These are phyloP conservation scores for Lichtheimia corymbifera DNA, from an alignment of 371 early-diverging fungal species.

Conservation along the genomic window DNA sequence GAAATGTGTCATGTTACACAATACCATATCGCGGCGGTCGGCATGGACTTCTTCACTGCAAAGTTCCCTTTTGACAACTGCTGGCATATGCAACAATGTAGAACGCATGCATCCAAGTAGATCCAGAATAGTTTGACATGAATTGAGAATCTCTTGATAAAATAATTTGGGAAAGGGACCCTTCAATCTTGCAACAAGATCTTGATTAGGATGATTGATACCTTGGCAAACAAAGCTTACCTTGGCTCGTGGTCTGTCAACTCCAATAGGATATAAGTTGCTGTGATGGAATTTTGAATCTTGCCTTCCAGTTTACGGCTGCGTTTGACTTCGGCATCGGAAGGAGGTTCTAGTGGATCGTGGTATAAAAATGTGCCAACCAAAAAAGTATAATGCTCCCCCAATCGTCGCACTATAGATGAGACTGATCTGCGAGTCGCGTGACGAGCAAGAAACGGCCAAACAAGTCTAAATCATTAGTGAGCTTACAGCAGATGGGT, in stretches of 20 bases:
- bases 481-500: background rate
- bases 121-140: conserved; percentile 58
- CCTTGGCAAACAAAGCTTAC: no score
- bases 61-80: conserved; percentile 43
- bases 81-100: conserved; percentile 52
- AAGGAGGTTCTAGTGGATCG: conserved; percentile 19
- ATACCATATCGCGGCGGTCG: conserved; percentile 58
- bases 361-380: conserved; percentile 45
- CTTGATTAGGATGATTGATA: no score
- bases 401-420: conserved; percentile 33
- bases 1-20: background rate
- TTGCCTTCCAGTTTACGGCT: conserved; percentile 39
- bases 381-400: conserved; percentile 43
- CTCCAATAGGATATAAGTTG: conserved; percentile 49
- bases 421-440: conserved; percentile 53
- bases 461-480: conserved; percentile 37
- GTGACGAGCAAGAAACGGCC: conserved; percentile 65
- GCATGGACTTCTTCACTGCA: conserved; percentile 36
- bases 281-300: conserved; percentile 38
- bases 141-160: conserved; percentile 54
- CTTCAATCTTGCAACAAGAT: conserved; percentile 31
- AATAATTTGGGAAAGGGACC: conserved; percentile 59
- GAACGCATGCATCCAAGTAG: conserved; percentile 55
- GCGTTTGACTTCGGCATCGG: conserved; percentile 30
- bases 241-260: conserved; percentile 58